These are phyloP conservation scores for Apium graveolens DNA, from an alignment of 129 eudicot genomes.

Conservation along the genomic window DNA sequence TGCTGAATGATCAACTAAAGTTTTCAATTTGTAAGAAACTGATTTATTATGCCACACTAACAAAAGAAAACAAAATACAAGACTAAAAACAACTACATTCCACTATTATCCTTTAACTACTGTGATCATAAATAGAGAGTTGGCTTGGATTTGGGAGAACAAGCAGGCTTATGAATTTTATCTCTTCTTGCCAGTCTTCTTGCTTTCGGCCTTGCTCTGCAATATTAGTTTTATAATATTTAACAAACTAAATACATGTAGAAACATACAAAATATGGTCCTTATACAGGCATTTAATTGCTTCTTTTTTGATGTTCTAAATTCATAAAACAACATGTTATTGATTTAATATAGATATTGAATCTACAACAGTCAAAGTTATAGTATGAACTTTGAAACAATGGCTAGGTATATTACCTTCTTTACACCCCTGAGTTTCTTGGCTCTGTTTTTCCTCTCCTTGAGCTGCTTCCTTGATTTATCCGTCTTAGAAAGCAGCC, in stretches of 20 bases:
- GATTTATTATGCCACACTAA: not conserved
- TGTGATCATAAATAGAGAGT: no score
- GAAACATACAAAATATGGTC: no score
- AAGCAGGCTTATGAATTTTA: not conserved
- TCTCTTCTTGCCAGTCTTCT: not conserved
- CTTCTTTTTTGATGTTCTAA: no score
- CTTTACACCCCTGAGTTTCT: constrained; percentile 7
- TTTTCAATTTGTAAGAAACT: not conserved
- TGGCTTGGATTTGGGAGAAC: not conserved
- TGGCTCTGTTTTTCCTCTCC: constrained; percentile 8
- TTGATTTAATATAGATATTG: no score
- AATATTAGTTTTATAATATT: not conserved
- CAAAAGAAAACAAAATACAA: not conserved
- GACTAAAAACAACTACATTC: not conserved
- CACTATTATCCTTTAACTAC: not conserved
- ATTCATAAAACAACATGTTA: not conserved
- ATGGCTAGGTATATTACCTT: not conserved
- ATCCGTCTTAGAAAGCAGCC: not conserved
- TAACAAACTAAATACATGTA: no score
- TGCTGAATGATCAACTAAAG: no score
- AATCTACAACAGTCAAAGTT: not conserved
- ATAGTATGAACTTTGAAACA: not conserved
- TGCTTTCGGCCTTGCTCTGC: not conserved
- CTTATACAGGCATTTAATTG: no score
- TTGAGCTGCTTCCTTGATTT: constrained; percentile 7